Conservation (phyloP, 306 rosid species). For the Fragaria nilgerrensis region DNA sequence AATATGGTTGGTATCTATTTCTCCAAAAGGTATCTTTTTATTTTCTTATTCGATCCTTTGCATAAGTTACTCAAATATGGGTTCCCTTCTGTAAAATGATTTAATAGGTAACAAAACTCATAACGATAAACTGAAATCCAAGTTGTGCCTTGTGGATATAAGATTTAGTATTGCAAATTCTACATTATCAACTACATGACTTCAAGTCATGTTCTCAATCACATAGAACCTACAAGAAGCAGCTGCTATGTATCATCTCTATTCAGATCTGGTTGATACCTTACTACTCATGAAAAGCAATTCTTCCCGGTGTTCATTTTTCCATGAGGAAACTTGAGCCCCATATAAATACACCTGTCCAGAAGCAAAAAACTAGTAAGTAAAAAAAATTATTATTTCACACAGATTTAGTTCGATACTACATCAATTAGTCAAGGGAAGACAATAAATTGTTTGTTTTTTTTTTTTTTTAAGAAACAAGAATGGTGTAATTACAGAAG, state of each 20-base stretch:
- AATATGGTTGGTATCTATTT: neutral
- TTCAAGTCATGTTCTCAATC: neutral
- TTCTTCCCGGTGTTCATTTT: constrained; percentile 66
- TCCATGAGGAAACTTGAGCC: constrained; percentile 80
- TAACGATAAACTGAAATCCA: neutral
- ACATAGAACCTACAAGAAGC: neutral
- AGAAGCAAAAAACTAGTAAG: neutral
- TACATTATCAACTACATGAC: neutral
- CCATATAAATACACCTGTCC: constrained; percentile 65
- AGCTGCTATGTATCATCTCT: constrained; percentile 1
- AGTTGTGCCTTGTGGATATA: neutral
- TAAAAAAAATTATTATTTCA: neutral
- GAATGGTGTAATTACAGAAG: neutral
- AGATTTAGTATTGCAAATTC: neutral
- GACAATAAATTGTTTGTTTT: neutral
- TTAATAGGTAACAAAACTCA: neutral
- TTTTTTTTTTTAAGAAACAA: neutral
- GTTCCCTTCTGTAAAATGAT: neutral
- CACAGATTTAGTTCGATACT: neutral
- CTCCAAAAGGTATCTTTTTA: neutral
- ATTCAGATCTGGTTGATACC: constrained; percentile 32
- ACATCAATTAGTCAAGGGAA: neutral
- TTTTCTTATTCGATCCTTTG: neutral
- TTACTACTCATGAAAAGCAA: constrained; percentile 69
- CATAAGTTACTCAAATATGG: neutral